Evolutionary conservation across 305 asterid species (phyloP).

Genomic region (Fraxinus platypoda): DNA sequence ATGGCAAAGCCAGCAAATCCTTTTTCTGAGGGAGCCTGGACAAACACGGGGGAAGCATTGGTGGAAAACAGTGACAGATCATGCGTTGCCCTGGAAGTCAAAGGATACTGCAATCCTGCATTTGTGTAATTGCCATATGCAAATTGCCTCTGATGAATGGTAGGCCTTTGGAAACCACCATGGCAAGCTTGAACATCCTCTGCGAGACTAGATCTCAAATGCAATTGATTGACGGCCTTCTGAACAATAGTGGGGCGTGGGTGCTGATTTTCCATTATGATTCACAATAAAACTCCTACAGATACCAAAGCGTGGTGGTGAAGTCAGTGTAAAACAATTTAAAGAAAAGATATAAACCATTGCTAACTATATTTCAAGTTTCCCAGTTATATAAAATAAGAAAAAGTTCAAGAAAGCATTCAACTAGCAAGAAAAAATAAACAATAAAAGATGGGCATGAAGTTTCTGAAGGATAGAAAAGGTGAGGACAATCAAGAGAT

Average conservation of each 20-base stretch:
- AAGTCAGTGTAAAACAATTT: too few relatives aligned
- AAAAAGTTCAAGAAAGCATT: not conserved
- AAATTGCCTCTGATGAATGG: not conserved
- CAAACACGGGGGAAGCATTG: not conserved
- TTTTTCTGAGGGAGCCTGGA: not conserved
- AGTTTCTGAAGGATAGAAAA: not conserved
- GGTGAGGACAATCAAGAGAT: not conserved
- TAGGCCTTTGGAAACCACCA: not conserved
- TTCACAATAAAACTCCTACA: not conserved
- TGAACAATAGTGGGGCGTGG: not conserved
- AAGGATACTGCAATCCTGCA: not conserved
- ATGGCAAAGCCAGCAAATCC: not conserved
- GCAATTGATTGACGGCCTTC: not conserved
- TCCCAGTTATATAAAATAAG: not conserved
- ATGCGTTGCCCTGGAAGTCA: not conserved
- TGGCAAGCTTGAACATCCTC: too few relatives aligned
- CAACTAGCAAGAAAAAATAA: not conserved
- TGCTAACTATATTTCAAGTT: not conserved
- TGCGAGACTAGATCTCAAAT: not conserved
- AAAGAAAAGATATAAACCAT: not conserved
- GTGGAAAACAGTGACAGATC: not conserved
- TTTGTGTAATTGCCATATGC: not conserved
- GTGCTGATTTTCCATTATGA: not conserved
- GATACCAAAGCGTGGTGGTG: not conserved
- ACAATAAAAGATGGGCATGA: not conserved